A percentile compares a stretch with the other conserved stretches of the same genome.
These are phyloP conservation scores for Saturnispora besseyi DNA, from an alignment of 805 yeast species.

Conservation along the genomic window DNA sequence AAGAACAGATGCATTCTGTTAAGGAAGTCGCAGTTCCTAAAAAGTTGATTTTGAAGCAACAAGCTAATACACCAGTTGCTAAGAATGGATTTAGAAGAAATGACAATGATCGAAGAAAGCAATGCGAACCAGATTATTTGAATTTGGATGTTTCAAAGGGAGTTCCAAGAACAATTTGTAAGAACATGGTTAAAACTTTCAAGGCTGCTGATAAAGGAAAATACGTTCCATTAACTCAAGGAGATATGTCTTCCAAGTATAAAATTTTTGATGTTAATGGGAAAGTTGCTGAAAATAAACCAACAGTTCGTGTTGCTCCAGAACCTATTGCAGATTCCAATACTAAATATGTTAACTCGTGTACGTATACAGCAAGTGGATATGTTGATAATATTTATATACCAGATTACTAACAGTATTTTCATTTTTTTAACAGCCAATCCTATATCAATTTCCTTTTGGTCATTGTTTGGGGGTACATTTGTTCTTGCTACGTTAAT, in stretches of 20 bases:
- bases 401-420: not conserved
- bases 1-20: conserved; percentile 34
- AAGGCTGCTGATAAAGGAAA: conserved; percentile 33
- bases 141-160: conserved; percentile 36
- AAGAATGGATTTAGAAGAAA: not conserved
- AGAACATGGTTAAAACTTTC: conserved; percentile 8
- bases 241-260: conserved; percentile 34
- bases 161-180: conserved; percentile 36
- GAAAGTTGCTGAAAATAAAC: conserved; percentile 15
- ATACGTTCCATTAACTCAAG: conserved; percentile 36
- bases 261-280: conserved; percentile 40
- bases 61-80: conserved; percentile 2
- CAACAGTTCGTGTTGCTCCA: conserved; percentile 22
- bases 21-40: conserved; percentile 20
- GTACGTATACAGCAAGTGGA: not conserved
- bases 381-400: not conserved
- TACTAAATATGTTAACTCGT: not conserved
- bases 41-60: conserved; percentile 16
- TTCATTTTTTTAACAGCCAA: not conserved
- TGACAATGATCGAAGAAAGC: conserved; percentile 8
- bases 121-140: conserved; percentile 33
- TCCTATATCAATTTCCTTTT: not conserved
- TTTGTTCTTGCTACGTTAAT: not conserved
- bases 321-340: conserved; percentile 14
- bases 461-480: not conserved